phyloP scores from a whole-genome alignment of 805 yeast species.

The Dipodascus albidus region DNA sequence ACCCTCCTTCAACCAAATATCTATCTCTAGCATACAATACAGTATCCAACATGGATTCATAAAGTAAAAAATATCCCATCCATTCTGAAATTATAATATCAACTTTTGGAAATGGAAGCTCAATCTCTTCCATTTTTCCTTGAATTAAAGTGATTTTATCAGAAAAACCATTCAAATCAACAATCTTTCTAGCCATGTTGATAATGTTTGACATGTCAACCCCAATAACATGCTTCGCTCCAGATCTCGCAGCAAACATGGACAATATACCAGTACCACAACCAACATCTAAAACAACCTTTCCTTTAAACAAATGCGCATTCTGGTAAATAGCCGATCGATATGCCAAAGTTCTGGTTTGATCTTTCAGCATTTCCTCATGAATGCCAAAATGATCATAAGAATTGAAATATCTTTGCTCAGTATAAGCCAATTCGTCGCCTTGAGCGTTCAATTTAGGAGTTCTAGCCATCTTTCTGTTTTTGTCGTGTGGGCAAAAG shows the following conservation, averaged over 20 bases:
- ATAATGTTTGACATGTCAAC: constrained; percentile 96
- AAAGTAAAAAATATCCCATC: constrained; percentile 97
- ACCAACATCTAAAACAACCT: constrained; percentile 93
- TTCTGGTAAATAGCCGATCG: constrained; percentile 88
- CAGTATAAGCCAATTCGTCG: constrained; percentile 26
- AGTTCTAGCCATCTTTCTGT: background rate
- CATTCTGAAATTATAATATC: constrained; percentile 95
- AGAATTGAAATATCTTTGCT: constrained; percentile 90
- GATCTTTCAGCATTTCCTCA: constrained; percentile 97
- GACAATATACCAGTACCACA: constrained; percentile 98
- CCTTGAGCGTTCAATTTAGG: background rate
- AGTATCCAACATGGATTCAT: constrained; percentile 97
- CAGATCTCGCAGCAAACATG: constrained; percentile 96
- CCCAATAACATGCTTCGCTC: constrained; percentile 95
- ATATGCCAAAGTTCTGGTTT: constrained; percentile 83
- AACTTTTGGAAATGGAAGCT: constrained; percentile 72
- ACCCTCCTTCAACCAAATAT: constrained; percentile 68
- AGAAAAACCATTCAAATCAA: constrained; percentile 68
- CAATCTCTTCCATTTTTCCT: constrained; percentile 91
- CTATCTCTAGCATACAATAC: constrained; percentile 89
- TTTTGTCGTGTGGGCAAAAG: no score
- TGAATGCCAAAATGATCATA: constrained; percentile 97
- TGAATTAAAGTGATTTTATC: constrained; percentile 80
- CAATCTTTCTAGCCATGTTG: constrained; percentile 85
- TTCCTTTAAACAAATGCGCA: constrained; percentile 79